Base-by-base conservation (phyloP, 306 rosid species). In the Quercus bicolor region DNA sequence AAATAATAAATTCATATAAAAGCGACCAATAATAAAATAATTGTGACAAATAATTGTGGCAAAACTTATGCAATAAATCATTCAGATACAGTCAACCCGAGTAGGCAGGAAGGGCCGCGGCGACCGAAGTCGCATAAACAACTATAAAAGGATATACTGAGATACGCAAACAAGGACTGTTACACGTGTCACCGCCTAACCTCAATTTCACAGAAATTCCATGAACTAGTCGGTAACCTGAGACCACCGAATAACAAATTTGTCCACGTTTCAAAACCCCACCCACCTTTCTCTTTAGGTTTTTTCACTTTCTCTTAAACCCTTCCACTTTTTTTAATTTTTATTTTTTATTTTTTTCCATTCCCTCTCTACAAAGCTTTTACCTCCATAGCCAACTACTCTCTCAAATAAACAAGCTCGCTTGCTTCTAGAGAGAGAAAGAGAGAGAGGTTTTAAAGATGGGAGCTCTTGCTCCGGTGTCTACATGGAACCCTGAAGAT, bases 401-500 rank as follows among this genome's bases (percentile, higher is more conserved):
- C 31, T 45, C 66, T 23, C 55, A 59, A 15, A 69, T 21, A 12
- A 66, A 8, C 45, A 72, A 57, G 20, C 62, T 16, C 6, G 77
- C 72, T 28, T n/a, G 60, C 72, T 5, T 62, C 20, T n/a, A 52
- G 55, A 72, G 78, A 6, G 69, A 23, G 74, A 40, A 74, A 51
- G 10, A 53, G 37, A 53, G 37, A 65, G 68, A 57, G 52, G 29
- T 31, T 40, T 40, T 71, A 28, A 76, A 80, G 43, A 91, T 94
- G 98, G 94, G 95, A 15, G 97, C 96, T 84, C 91, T 91, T 20
- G 87, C 90, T 77, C 83, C 94, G 5, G 33, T 82, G 59, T 21
- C 79, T 37, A 65, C 87, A 8, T 95, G 98, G 98, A 80, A 75
- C 75, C 90, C 94, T 11, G 89, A 89, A 23, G 99, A 95, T 75